Percentiles rank a stretch among this genome's conserved stretches.
phyloP scores from a whole-genome alignment of 768 basidiomycete genomes.

The Calocybe gangraenosa region DNA sequence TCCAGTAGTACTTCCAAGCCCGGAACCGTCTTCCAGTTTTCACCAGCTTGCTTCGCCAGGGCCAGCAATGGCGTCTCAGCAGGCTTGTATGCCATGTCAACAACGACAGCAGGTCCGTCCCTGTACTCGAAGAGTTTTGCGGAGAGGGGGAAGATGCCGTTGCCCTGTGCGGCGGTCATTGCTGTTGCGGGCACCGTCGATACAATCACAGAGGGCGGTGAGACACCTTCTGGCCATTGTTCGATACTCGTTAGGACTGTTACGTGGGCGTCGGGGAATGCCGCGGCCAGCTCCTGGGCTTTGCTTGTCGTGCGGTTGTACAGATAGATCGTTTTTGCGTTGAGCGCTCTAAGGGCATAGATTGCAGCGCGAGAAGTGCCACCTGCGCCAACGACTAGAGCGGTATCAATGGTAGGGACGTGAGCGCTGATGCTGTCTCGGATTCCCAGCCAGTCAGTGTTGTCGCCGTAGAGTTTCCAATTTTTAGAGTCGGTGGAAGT shows the following conservation, averaged over 20 bases:
- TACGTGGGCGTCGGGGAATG: constrained; percentile 66
- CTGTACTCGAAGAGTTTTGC: constrained; percentile 49
- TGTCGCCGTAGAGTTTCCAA: constrained; percentile 76
- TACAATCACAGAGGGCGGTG: constrained; percentile 70
- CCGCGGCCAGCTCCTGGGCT: constrained; percentile 61
- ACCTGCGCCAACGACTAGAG: constrained; percentile 90
- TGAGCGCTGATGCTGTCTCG: constrained; percentile 45
- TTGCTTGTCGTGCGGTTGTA: constrained; percentile 81
- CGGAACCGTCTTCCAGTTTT: constrained; percentile 65
- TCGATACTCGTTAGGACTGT: constrained; percentile 57
- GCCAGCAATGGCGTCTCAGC: constrained; percentile 75
- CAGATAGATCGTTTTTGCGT: constrained; percentile 70
- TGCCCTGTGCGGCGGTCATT: constrained; percentile 30
- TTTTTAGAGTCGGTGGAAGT: constrained; percentile 33
- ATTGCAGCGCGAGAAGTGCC: constrained; percentile 94
- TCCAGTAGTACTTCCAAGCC: constrained; percentile 85
- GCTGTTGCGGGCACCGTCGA: constrained; percentile 84
- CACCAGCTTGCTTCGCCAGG: constrained; percentile 50
- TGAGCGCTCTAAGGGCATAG: constrained; percentile 75
- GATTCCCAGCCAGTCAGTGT: constrained; percentile 96
- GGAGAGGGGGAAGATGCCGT: constrained; percentile 47
- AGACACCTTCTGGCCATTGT: constrained; percentile 38
- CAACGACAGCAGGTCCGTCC: constrained; percentile 55
- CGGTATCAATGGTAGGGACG: constrained; percentile 42
- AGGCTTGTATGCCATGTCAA: constrained; percentile 96